Percentiles rank a stretch among this genome's conserved stretches.
These are phyloP conservation scores for Saturnispora hagleri DNA, from an alignment of 805 yeast genomes.

Conservation along the genomic window DNA sequence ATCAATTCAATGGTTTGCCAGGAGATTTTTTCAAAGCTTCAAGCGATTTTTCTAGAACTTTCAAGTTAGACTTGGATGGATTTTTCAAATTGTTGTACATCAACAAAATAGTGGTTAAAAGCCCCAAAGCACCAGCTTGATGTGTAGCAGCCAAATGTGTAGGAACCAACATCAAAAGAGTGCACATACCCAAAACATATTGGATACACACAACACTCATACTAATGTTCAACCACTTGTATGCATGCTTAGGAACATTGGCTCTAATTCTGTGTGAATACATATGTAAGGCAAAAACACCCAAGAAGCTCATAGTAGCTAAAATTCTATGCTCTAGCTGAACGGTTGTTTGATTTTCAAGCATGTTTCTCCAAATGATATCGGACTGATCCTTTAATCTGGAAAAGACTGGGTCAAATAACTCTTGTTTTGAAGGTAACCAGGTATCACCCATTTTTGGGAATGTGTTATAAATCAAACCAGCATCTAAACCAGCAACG, in stretches of 20 bases:
- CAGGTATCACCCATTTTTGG: constrained; percentile 91
- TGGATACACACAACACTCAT: constrained; percentile 83
- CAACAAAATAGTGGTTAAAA: constrained; percentile 70
- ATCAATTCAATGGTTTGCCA: constrained; percentile 8
- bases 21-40: constrained; percentile 13
- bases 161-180: constrained; percentile 84
- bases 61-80: constrained; percentile 34
- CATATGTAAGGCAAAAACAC: constrained; percentile 63
- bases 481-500: constrained; percentile 98
- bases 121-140: constrained; percentile 92
- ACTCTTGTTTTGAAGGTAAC: constrained; percentile 68
- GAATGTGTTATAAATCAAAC: constrained; percentile 88
- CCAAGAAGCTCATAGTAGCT: constrained; percentile 71
- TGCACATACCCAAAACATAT: constrained; percentile 77
- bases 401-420: constrained; percentile 66
- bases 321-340: constrained; percentile 83
- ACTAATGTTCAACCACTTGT: constrained; percentile 49
- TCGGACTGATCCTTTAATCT: constrained; percentile 62
- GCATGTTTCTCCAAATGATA: constrained; percentile 80
- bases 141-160: constrained; percentile 89
- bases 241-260: constrained; percentile 48
- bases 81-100: constrained; percentile 47
- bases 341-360: constrained; percentile 95
- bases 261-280: constrained; percentile 49
- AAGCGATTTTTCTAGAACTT: constrained; percentile 24